Base-by-base conservation (phyloP, 2,329 filamentous ascomycete genomes). In the Diaporthe nobilis region DNA sequence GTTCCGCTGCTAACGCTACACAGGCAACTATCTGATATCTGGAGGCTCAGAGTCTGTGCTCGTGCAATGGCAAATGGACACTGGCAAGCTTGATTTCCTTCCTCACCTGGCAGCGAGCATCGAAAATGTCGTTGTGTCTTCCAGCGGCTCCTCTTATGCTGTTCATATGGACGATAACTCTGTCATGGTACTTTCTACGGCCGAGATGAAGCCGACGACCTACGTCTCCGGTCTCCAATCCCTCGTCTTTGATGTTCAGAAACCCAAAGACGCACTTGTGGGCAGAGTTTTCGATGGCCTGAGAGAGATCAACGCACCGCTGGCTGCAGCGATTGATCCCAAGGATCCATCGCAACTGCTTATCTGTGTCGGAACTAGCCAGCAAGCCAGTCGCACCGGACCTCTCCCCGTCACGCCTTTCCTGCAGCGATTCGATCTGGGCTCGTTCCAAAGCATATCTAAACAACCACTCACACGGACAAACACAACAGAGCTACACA, bases 11-110 rank as follows among this genome's bases (percentile, higher is more conserved):
- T 86, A 77, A 86, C 80, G 63, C 65, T 60, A 55, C 68, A 20
- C 79, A 97, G 94, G 95, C 70, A 95, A 98, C 82, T 99, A 99
- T 83, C 86, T 99, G 76, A 93, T 99, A 71, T 98, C 97, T 74
- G 97, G 97, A 81, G 97, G 97, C 44, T 92, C 92, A 31, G 97
- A 99, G 85, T 96, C 95, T 10, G 94, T 95, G 28, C 88, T 99
- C 57, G 94, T 98, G 12, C 87, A 98, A 44, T 98, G 96, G 96
- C 97, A 99, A 84, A 88, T 98, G 75, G 94, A 97, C 79, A 98
- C 96, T 0, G 92, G 92, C 77, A 93, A 93, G 82, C 92, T 92
- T 80, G 94, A 97, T 81, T 95, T 93, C 81, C 87, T 99, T 39
- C 97, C 97, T n/a, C 95, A 98, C 88, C 88, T 99, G 75, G 93